Conservation (phyloP, 306 rosid genomes). For the Biancaea sappan region DNA sequence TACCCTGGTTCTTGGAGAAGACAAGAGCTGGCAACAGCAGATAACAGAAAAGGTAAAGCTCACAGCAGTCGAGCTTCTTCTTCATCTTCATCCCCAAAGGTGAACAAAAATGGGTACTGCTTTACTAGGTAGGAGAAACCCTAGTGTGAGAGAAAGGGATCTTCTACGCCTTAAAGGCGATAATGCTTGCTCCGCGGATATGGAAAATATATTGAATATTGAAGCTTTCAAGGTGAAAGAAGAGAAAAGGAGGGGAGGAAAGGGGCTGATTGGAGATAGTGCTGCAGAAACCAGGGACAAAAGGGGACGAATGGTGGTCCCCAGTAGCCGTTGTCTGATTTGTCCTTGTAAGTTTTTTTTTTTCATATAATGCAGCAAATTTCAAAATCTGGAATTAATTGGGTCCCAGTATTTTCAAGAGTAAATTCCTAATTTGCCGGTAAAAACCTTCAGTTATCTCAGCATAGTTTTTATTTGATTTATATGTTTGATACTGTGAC, state of each 20-base stretch:
- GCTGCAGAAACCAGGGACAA: slow-evolving; percentile 51
- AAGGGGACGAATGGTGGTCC: slow-evolving; percentile 56
- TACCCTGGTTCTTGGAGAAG: slow-evolving; percentile 79
- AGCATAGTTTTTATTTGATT: no score
- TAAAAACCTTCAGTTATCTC: no score
- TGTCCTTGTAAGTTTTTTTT: slow-evolving; percentile 6
- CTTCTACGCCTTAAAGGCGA: neutral
- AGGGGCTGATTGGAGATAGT: slow-evolving; percentile 29
- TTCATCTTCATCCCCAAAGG: slow-evolving; percentile 44
- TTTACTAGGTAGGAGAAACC: slow-evolving; percentile 28
- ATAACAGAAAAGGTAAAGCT: slow-evolving; percentile 40
- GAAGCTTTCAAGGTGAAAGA: neutral
- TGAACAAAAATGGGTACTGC: slow-evolving; percentile 35
- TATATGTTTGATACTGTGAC: no score
- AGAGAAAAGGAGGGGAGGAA: slow-evolving; percentile 33
- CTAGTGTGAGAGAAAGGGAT: slow-evolving; percentile 18
- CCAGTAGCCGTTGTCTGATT: slow-evolving; percentile 56
- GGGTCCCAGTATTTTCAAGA: neutral
- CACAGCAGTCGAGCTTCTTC: slow-evolving; percentile 36
- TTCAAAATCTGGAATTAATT: neutral
- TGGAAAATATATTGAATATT: neutral
- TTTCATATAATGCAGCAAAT: slow-evolving; percentile 8
- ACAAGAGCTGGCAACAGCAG: slow-evolving; percentile 59
- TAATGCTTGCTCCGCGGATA: slow-evolving; percentile 26
- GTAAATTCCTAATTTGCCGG: no score